A percentile compares a stretch with the other conserved stretches of the same genome.
Conservation (phyloP, 768 basidiomycete species). For the Amanita rimosa region DNA sequence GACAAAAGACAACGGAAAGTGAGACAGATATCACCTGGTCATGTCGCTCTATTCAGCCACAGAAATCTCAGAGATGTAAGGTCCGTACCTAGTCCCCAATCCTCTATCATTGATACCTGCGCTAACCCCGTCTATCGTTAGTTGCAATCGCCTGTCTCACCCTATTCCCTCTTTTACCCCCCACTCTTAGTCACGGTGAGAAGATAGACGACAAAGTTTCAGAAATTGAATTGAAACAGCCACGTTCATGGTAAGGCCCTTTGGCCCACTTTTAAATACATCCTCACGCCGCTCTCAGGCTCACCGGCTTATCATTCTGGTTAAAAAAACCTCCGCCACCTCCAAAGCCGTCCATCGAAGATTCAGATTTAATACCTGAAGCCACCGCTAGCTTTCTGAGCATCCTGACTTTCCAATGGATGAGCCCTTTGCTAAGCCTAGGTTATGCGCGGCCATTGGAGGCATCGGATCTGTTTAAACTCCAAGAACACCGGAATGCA, state of each 20-base stretch:
- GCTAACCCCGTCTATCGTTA: background rate
- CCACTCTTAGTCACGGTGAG: background rate
- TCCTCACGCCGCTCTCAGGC: background rate
- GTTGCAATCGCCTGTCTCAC: no score
- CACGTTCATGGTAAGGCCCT: background rate
- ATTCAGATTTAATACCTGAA: slow-evolving; percentile 56
- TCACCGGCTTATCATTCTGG: background rate
- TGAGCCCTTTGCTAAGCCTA: slow-evolving; percentile 56
- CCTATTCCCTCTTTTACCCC: no score
- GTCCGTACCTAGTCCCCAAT: background rate
- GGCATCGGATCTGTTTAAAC: slow-evolving; percentile 70
- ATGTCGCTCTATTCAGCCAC: background rate
- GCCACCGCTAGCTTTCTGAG: slow-evolving; percentile 47
- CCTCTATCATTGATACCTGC: no score
- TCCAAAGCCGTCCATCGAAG: slow-evolving; percentile 43
- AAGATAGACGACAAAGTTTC: background rate
- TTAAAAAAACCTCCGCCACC: slow-evolving; percentile 27
- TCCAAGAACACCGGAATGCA: slow-evolving; percentile 52
- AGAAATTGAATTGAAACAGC: background rate
- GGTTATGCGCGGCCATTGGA: slow-evolving; percentile 79
- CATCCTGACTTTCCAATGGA: slow-evolving; percentile 63
- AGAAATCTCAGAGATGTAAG: background rate
- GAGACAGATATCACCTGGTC: background rate
- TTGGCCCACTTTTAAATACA: background rate
- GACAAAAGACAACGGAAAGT: background rate